Conservation (phyloP, 2,329 filamentous ascomycete species). For the Cladosporium sp. region DNA sequence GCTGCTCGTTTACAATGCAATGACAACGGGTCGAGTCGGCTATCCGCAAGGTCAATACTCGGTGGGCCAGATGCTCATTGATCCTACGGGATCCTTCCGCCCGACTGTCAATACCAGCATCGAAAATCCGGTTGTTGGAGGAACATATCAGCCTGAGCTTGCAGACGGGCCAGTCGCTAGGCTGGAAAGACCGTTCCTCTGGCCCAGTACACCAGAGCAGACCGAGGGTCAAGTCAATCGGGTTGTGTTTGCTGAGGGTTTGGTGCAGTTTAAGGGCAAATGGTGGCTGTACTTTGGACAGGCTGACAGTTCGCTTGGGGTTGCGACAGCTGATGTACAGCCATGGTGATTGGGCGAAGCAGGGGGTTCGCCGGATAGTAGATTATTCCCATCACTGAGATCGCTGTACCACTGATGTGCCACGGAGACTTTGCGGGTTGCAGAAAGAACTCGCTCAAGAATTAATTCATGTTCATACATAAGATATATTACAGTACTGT, state of each 20-base stretch:
- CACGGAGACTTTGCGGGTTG: not conserved
- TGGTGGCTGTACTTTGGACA: constrained; percentile 39
- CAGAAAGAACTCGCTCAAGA: not conserved
- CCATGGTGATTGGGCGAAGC: constrained; percentile 12
- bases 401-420: not conserved
- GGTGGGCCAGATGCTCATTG: constrained; percentile 39
- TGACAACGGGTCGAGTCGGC: constrained; percentile 31
- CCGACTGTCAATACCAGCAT: constrained; percentile 23
- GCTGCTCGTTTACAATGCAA: constrained; percentile 36
- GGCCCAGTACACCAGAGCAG: constrained; percentile 32
- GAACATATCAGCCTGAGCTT: constrained; percentile 25
- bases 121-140: constrained; percentile 20
- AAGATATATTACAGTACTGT: not conserved
- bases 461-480: not conserved
- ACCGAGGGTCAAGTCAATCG: constrained; percentile 36
- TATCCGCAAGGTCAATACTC: constrained; percentile 34
- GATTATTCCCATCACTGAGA: too few species aligned
- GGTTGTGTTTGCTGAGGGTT: constrained; percentile 37
- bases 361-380: not conserved
- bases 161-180: constrained; percentile 33
- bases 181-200: constrained; percentile 35
- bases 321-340: constrained; percentile 24
- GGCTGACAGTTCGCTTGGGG: constrained; percentile 27
- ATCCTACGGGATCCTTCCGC: constrained; percentile 26
- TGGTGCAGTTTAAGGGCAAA: constrained; percentile 37